phyloP scores from a whole-genome alignment of 2,329 filamentous ascomycete genomes.

The Colletotrichum sp. region DNA sequence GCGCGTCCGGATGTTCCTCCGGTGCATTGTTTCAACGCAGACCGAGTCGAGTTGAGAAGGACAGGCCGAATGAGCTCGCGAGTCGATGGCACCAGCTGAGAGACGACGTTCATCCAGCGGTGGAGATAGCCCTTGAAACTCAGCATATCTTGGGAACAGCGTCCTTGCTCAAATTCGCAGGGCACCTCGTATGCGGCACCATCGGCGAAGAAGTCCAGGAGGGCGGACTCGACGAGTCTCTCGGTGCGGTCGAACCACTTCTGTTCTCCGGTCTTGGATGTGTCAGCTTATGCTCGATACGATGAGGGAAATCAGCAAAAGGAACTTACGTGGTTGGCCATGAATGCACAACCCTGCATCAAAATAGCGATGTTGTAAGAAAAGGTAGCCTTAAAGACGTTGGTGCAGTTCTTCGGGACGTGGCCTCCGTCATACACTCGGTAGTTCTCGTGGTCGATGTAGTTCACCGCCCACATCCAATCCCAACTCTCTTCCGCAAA shows the following conservation, averaged over 20 bases:
- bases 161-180: slow-evolving; percentile 61
- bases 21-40: slow-evolving; percentile 66
- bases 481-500: slow-evolving; percentile 70
- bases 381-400: slow-evolving; percentile 58
- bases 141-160: slow-evolving; percentile 74
- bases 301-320: fast-evolving
- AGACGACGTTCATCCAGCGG: slow-evolving; percentile 66
- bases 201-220: slow-evolving; percentile 54
- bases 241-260: slow-evolving; percentile 59
- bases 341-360: slow-evolving; percentile 59
- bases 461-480: slow-evolving; percentile 55
- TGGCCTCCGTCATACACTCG: slow-evolving; percentile 65
- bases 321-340: slow-evolving; percentile 57
- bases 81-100: slow-evolving; percentile 66
- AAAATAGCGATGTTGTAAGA: slow-evolving; percentile 61
- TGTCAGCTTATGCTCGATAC: slow-evolving; percentile 19
- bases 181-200: slow-evolving; percentile 66
- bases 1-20: slow-evolving; percentile 60
- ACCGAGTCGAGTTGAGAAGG: slow-evolving; percentile 61
- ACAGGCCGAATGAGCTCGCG: slow-evolving; percentile 59
- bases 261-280: slow-evolving; percentile 26
- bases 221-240: slow-evolving; percentile 52
- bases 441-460: slow-evolving; percentile 59
- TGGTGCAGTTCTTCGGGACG: slow-evolving; percentile 54
- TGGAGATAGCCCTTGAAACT: slow-evolving; percentile 75